Conservation (phyloP, 192 early-diverging fungal genomes). For the Gaertneriomyces semiglobifer region DNA sequence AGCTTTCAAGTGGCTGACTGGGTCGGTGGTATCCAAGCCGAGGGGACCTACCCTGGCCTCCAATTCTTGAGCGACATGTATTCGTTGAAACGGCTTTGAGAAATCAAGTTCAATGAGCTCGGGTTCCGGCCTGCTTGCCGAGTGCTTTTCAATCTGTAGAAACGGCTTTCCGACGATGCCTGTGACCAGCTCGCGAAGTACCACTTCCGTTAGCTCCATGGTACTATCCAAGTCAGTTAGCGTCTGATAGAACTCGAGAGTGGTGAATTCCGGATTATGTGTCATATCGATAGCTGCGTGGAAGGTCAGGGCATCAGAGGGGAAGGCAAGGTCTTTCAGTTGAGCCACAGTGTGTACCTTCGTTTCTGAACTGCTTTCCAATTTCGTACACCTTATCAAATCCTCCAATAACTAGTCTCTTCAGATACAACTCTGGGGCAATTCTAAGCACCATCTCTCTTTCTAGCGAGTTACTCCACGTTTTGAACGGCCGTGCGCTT, state of each 20-base stretch:
- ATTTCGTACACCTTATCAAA: constrained; percentile 82
- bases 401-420: constrained; percentile 85
- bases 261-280: constrained; percentile 90
- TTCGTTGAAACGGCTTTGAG: constrained; percentile 18
- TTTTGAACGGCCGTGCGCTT: constrained; percentile 74
- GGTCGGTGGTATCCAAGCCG: constrained; percentile 7
- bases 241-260: constrained; percentile 84
- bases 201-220: constrained; percentile 66
- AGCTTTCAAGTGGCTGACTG: constrained; percentile 33
- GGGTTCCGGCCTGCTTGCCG: constrained; percentile 2
- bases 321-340: not conserved
- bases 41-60: constrained; percentile 22
- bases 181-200: constrained; percentile 52
- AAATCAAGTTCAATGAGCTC: constrained; percentile 30
- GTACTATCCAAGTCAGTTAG: constrained; percentile 68
- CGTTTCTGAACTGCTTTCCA: constrained; percentile 88
- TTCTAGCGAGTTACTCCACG: constrained; percentile 60
- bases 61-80: constrained; percentile 31
- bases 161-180: not conserved
- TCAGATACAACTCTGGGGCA: constrained; percentile 82
- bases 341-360: constrained; percentile 31
- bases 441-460: constrained; percentile 72
- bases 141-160: not conserved
- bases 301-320: not conserved
- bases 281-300: constrained; percentile 72